phyloP scores from a whole-genome alignment of 345 rosid genomes.

The Cardamine resedifolia region DNA sequence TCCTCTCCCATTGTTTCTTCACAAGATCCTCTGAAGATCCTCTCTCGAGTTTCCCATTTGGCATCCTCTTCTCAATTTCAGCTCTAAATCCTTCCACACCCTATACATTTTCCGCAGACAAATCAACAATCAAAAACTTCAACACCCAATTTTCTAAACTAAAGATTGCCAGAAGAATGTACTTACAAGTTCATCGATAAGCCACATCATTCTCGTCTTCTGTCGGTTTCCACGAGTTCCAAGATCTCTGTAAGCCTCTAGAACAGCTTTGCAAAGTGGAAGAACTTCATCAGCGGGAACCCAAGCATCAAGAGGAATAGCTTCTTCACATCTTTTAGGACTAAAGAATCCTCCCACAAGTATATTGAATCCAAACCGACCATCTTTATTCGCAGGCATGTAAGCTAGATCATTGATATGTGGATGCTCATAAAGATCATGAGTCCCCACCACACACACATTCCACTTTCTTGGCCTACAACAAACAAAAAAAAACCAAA shows the following conservation, averaged over 20 bases:
- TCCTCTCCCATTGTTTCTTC: conserved; percentile 76
- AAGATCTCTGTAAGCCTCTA: conserved; percentile 89
- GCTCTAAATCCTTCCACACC: conserved; percentile 83
- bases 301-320: conserved; percentile 96
- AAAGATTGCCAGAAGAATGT: neutral
- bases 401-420: conserved; percentile 97
- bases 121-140: conserved; percentile 17
- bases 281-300: conserved; percentile 74
- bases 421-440: conserved; percentile 96
- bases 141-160: neutral
- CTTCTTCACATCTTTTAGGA: conserved; percentile 84
- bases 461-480: conserved; percentile 98
- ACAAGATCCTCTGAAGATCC: conserved; percentile 65
- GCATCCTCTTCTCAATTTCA: conserved; percentile 80
- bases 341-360: conserved; percentile 97
- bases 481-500: conserved; percentile 13
- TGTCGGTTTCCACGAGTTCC: conserved; percentile 87
- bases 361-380: conserved; percentile 80
- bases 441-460: conserved; percentile 88
- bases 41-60: conserved; percentile 59
- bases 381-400: conserved; percentile 85
- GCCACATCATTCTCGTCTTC: conserved; percentile 97
- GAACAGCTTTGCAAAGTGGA: conserved; percentile 71
- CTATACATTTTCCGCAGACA: conserved; percentile 35
- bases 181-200: conserved; percentile 91